phyloP scores from a whole-genome alignment of 2,329 filamentous ascomycete species.

The Tolypocladium amazonense region DNA sequence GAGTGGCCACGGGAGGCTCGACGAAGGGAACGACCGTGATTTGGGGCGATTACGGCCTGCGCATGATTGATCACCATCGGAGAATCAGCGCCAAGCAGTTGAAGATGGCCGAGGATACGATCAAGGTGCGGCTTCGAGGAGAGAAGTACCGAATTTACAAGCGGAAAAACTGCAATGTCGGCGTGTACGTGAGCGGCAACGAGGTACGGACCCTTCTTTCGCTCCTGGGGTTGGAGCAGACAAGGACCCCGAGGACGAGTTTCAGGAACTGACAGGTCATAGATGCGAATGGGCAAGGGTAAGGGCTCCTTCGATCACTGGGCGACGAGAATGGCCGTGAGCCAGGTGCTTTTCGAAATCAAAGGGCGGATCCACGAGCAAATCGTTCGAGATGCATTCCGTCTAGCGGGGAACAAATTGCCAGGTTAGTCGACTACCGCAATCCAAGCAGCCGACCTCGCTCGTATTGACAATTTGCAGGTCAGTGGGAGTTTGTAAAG shows the following conservation, averaged over 20 bases:
- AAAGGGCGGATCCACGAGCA: conserved; percentile 91
- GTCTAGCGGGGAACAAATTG: conserved; percentile 88
- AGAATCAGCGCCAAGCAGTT: conserved; percentile 79
- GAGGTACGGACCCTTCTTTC: conserved; percentile 41
- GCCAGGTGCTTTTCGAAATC: conserved; percentile 85
- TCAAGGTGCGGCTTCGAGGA: conserved; percentile 77
- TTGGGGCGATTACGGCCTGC: conserved; percentile 92
- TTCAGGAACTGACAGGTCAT: not conserved
- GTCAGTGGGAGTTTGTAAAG: conserved; percentile 85
- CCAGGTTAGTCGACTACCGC: conserved; percentile 51
- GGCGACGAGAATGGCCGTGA: conserved; percentile 82
- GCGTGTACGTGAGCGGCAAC: conserved; percentile 91
- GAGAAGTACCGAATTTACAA: conserved; percentile 91
- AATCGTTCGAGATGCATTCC: conserved; percentile 85
- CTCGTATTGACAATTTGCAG: conserved; percentile 27
- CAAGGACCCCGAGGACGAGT: not conserved
- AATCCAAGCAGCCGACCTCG: not conserved
- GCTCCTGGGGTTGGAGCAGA: not conserved
- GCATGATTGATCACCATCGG: conserved; percentile 88
- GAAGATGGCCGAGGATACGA: conserved; percentile 87
- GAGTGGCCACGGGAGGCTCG: conserved; percentile 83
- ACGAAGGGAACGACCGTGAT: conserved; percentile 88
- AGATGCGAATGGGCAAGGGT: conserved; percentile 97
- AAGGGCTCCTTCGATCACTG: conserved; percentile 97
- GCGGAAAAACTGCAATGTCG: conserved; percentile 82